Evolutionary conservation across 2,329 filamentous ascomycete species (phyloP).

Genomic region (Calonectria ilicicola): DNA sequence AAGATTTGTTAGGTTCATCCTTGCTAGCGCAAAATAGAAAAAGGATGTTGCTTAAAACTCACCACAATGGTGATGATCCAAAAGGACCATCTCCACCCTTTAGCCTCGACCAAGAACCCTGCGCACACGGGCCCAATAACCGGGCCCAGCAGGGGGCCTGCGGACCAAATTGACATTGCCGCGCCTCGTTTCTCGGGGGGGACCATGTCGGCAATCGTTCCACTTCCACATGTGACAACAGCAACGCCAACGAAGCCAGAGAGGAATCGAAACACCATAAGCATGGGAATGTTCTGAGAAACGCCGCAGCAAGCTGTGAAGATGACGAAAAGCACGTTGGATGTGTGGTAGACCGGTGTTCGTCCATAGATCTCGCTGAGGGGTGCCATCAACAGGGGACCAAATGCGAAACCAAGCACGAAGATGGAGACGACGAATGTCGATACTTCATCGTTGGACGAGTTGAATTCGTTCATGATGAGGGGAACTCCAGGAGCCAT

Average conservation of each 20-base stretch:
- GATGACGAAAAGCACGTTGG: constrained; percentile 18
- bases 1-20: constrained; percentile 55
- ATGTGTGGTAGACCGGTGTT: constrained; percentile 10
- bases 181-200: constrained; percentile 66
- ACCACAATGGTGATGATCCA: constrained; percentile 29
- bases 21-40: constrained; percentile 32
- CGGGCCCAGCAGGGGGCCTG: constrained; percentile 69
- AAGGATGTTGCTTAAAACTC: background rate
- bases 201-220: constrained; percentile 72
- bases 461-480: constrained; percentile 19
- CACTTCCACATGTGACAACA: constrained; percentile 73
- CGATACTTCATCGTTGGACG: background rate
- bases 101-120: constrained; percentile 49
- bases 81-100: constrained; percentile 60
- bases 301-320: constrained; percentile 18
- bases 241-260: constrained; percentile 69
- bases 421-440: constrained; percentile 25
- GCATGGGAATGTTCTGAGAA: constrained; percentile 11
- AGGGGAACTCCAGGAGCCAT: constrained; percentile 24
- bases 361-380: constrained; percentile 26
- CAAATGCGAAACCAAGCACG: constrained; percentile 25
- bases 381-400: constrained; percentile 19
- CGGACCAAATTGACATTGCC: constrained; percentile 71
- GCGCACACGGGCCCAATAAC: constrained; percentile 60
- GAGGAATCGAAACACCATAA: constrained; percentile 69